Percentiles rank a stretch among this genome's conserved stretches.
These are phyloP conservation scores for Russula griseocarnosa DNA, from an alignment of 768 basidiomycete species.

Conservation along the genomic window DNA sequence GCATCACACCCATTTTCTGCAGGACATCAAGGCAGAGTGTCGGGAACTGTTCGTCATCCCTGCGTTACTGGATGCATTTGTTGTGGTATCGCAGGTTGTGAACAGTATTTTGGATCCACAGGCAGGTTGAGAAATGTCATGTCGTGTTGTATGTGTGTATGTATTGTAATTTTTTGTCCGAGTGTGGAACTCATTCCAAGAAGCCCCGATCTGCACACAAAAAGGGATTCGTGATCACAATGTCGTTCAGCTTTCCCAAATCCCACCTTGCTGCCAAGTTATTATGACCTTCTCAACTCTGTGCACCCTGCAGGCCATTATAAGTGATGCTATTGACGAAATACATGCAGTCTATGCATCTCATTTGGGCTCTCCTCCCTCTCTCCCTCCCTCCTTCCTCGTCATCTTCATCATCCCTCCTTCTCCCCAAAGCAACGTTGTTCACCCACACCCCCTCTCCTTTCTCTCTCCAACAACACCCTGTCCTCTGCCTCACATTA, in stretches of 20 bases:
- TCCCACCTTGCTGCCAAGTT: neutral
- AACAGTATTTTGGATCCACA: no score
- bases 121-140: neutral
- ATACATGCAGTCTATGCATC: slow-evolving; percentile 23
- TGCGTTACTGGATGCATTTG: no score
- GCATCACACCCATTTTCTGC: slow-evolving; percentile 19
- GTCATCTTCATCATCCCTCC: slow-evolving; percentile 1
- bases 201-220: slow-evolving; percentile 12
- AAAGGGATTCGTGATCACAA: neutral
- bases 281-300: slow-evolving; percentile 28
- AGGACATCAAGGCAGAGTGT: no score
- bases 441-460: slow-evolving; percentile 27
- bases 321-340: slow-evolving; percentile 27
- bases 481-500: slow-evolving; percentile 25
- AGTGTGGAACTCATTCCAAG: neutral
- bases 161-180: neutral
- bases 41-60: no score
- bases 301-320: slow-evolving; percentile 28
- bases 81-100: no score
- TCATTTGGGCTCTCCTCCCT: neutral
- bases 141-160: neutral
- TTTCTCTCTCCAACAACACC: no score
- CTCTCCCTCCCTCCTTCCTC: neutral
- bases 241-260: slow-evolving; percentile 1
- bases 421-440: slow-evolving; percentile 16